Conservation (phyloP, 176 grass and related monocot species). For the Eragrostis nindensis region DNA sequence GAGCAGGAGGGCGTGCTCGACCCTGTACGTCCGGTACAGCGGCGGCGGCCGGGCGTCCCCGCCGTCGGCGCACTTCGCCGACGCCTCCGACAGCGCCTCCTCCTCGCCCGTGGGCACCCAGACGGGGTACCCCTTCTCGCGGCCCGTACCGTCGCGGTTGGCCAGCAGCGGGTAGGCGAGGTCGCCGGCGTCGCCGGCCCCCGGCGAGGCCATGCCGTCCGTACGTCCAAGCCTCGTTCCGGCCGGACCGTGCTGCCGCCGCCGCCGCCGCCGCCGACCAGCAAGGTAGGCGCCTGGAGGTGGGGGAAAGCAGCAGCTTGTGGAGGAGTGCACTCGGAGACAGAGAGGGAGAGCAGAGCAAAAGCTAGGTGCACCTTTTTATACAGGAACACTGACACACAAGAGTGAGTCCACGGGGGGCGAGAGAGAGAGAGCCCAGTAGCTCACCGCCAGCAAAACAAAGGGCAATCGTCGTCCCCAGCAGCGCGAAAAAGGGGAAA, state of each 20-base stretch:
- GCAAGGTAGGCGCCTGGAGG: too few species aligned
- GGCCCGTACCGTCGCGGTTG: not conserved
- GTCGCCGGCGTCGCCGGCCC: not conserved
- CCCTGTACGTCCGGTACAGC: constrained; percentile 49
- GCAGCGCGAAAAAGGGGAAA: too few species aligned
- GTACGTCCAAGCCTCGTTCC: not conserved
- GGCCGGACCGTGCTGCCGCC: not conserved
- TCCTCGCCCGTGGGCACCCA: constrained; percentile 36
- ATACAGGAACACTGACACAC: too few species aligned
- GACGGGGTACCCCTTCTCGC: not conserved
- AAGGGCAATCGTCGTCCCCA: too few species aligned
- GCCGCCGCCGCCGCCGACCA: too few species aligned
- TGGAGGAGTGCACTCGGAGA: too few species aligned
- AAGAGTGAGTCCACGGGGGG: too few species aligned
- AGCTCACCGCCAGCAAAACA: too few species aligned
- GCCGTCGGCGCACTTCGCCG: constrained; percentile 17
- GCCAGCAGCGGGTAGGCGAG: constrained; percentile 24
- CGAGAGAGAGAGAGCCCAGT: too few species aligned
- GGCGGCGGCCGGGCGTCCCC: not conserved
- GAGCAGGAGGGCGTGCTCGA: constrained; percentile 38
- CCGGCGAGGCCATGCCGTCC: constrained; percentile 13
- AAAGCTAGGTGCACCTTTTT: too few species aligned
- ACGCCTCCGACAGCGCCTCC: not conserved
- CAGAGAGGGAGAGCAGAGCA: too few species aligned
- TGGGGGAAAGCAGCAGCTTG: too few species aligned